Base-by-base conservation (phyloP, 1,284 basidiomycete genomes). In the Ceraceosorus bombacis region DNA sequence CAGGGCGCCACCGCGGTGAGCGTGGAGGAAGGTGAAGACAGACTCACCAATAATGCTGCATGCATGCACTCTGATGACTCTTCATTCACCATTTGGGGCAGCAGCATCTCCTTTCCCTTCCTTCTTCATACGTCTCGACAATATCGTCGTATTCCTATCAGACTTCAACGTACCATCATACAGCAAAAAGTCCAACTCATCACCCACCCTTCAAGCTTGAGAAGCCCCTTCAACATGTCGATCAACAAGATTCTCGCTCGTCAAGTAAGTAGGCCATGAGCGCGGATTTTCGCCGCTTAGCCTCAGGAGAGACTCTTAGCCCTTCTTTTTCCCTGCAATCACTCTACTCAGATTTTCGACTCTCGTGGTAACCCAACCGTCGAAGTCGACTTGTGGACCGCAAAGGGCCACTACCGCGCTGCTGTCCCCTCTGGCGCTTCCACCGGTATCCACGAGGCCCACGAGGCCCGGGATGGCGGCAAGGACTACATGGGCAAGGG, bases 351-450 rank as follows among this genome's bases (percentile, higher is more conserved):
- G 57, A 58, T 58, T 53, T 58, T 58, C 48, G 51, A 77, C 71
- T 77, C 75, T 36, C 75, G 75, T 55, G 75, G 75, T 58, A 77
- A 77, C 74, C 75, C 75, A 59, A 77, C 75, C 59, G 70, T 77
- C 65, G 75, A 77, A 67, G 75, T 77, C 40, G 75, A 77, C 69
- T 61, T 77, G 48, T 62, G 59, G 54, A 77, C 75, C 56, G 70
- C 68, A 49, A 77, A 77, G 68, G 57, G 94, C 68, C 87, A 86
- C 72, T 98, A 88, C 88, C 88, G 90, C 69, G 90, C 91, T 67
- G 85, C 90, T 68, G 95, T 98, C 52, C 95, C 95, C 60, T 97
- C 93, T 61, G 95, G 95, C 80, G 95, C 95, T 55, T 98, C 94
- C 63, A 98, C 94, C 61, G 95, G 95, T 83, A 83, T 91, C 72